Conservation (phyloP, 331 rosid species). For the Prunus yedoensis region DNA sequence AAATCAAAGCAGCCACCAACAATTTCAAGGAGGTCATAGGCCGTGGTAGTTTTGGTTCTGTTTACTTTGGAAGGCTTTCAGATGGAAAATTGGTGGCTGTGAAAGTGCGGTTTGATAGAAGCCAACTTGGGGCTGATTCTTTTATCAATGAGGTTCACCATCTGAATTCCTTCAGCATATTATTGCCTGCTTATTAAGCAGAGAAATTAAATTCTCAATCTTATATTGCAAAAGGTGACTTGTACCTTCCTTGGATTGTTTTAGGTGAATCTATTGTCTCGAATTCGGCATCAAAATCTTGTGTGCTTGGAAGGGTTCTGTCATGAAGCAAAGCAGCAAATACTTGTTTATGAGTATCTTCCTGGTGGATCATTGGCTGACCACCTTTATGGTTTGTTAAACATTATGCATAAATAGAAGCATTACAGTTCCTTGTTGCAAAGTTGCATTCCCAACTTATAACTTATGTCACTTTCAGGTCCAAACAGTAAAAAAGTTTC, state of each 20-base stretch:
- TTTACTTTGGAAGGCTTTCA: conserved; percentile 78
- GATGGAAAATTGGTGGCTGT: conserved; percentile 76
- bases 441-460: not conserved
- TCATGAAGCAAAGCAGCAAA: conserved; percentile 85
- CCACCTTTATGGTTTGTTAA: conserved; percentile 71
- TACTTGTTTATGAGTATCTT: conserved; percentile 86
- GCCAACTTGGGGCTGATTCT: conserved; percentile 85
- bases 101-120: conserved; percentile 86
- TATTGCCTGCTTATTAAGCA: not conserved
- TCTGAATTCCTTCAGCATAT: not conserved
- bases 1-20: conserved; percentile 77
- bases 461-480: conserved; percentile 42
- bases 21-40: conserved; percentile 84
- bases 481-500: conserved; percentile 48
- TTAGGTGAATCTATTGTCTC: conserved; percentile 76
- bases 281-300: conserved; percentile 80
- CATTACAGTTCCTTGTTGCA: not conserved
- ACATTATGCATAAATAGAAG: not conserved
- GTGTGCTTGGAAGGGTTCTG: conserved; percentile 92
- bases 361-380: conserved; percentile 87
- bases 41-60: conserved; percentile 90
- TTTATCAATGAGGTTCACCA: conserved; percentile 77
- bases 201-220: no score
- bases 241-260: conserved; percentile 3
- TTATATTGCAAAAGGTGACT: not conserved